Evolutionary conservation across 768 basidiomycete genomes (phyloP), one percentile per base, ranked within the genome.

Genomic region (Collybiopsis confluens): DNA sequence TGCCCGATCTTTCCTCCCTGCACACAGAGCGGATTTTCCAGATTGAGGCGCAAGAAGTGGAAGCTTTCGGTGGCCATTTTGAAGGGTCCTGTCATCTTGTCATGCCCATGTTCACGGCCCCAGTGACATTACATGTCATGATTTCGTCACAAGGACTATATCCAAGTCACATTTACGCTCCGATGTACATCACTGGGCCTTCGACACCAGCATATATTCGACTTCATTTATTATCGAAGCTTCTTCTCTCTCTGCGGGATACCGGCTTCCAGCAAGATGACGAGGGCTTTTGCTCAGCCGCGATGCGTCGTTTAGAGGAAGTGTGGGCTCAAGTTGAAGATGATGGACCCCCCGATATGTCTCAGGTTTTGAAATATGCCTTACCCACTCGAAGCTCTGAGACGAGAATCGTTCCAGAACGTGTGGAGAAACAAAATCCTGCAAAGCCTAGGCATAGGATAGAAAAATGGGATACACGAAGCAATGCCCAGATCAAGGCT

Each of bases 151-250:
- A 71, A 20, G 75, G 78, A 21, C 66, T 66, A 0, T 65, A 80
- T 68, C 61, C 77, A 60, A 55, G 76, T 58, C 62, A 73, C 63
- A 70, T 67, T 20, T 79, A 82, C 53, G 80, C 85, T 0, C 82
- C 90, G 0, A 81, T 94, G 69, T 96, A 86, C 64, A 64, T 96
- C 50, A 78, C 85, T 1, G 92, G 90, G 1, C 62, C 70, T 0
- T 77, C 80, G 1, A 73, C 87, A 3, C 81, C 94, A 0, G 79
- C 91, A 1, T 96, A 96, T 66, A 73, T 95, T 52, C 84, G 91
- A 20, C 78, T 96, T 3, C 85, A 95, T 62, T 77, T 97, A n/a
- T 76, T 91, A 30, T 78, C 84, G 3, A 71, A 72, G 23, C 71
- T 93, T 18, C 72, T 93, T n/a, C 50, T 65, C 4, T 79, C 76